Evolutionary conservation across 1,284 basidiomycete species (phyloP), one percentile per base, ranked within the genome.

Genomic region (Cystobasidium slooffiae): DNA sequence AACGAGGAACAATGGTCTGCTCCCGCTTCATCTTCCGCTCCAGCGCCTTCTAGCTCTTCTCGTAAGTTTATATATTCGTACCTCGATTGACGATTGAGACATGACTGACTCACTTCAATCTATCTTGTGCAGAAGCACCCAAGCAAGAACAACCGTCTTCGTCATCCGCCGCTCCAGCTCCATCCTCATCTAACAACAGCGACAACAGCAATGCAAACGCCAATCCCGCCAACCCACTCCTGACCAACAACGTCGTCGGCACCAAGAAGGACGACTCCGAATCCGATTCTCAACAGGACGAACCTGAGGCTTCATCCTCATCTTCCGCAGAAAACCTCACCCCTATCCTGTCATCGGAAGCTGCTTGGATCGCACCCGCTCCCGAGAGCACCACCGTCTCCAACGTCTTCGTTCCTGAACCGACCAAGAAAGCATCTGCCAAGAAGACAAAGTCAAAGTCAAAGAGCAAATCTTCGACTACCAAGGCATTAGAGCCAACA

Each of bases 381-480:
- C 56, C 56, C 39, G 12, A 59, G 20, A 59, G 56, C 18, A 59
- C 56, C 41, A 39, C 37, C 39, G 18, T 43, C n/a, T 56, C 53
- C 24, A 59, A 43, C 56, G 37, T 59, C 20, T 41, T 59, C 56
- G 12, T 24, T 5, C 56, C 56, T 59, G 37, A 59, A 20, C 39
- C 39, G 5, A 59, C 56, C 10, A 22, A 59, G 56, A 59, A 59
- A 59, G 31, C 56, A 31, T 59, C 56, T n/a, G 18, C 43, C 16
- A 59, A 59, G 56, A 41, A 59, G 56, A 59, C 56, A 22, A 59
- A 59, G 56, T 59, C 56, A 6, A 41, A 59, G n/a, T 59, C 56
- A 24, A 31, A 22, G 24, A n/a, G 12, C 10, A 59, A 59, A 10
- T 41, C 31, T 31, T 31, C 31, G 41, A 31, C 24, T 22, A 56